These are phyloP conservation scores for Diaporthe sp. DNA, from an alignment of 2,329 filamentous ascomycete genomes.

Conservation along the genomic window DNA sequence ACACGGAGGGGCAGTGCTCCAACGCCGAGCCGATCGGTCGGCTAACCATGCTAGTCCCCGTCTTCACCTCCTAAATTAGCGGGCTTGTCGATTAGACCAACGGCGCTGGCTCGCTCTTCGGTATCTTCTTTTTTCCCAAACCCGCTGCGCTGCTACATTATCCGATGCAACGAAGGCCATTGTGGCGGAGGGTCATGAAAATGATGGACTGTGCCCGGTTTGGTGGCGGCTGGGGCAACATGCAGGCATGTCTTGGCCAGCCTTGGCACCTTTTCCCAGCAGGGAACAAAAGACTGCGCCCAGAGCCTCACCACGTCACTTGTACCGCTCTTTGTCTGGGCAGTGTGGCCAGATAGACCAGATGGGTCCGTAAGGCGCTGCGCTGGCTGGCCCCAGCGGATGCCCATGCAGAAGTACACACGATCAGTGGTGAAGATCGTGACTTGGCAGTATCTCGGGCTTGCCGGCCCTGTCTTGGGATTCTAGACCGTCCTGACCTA, in stretches of 20 bases:
- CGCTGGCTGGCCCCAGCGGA: conserved; percentile 13
- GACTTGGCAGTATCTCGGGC: conserved; percentile 22
- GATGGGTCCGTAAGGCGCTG: conserved; percentile 10
- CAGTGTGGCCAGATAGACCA: conserved; percentile 10
- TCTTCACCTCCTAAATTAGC: background rate
- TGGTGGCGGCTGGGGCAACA: conserved; percentile 1
- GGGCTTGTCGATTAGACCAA: background rate
- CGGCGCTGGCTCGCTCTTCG: conserved; percentile 11
- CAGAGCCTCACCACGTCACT: conserved; percentile 29
- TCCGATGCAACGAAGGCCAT: background rate
- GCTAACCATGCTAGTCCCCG: background rate
- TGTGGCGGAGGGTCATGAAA: background rate
- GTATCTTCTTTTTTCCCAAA: background rate
- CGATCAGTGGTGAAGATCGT: conserved; percentile 11
- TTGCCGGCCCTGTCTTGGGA: background rate
- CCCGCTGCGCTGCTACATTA: background rate
- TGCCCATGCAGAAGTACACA: background rate
- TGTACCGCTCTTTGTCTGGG: conserved; percentile 24
- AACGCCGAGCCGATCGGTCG: conserved; percentile 13
- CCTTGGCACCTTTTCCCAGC: conserved; percentile 23
- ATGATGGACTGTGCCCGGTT: background rate
- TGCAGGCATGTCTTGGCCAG: conserved; percentile 25
- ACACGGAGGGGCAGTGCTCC: conserved; percentile 3
- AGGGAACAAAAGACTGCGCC: conserved; percentile 23
- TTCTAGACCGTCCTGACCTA: conserved; percentile 19